Evolutionary conservation across 495 filamentous ascomycete genomes (phyloP).

Genomic region (Aspergillus ellipticus): DNA sequence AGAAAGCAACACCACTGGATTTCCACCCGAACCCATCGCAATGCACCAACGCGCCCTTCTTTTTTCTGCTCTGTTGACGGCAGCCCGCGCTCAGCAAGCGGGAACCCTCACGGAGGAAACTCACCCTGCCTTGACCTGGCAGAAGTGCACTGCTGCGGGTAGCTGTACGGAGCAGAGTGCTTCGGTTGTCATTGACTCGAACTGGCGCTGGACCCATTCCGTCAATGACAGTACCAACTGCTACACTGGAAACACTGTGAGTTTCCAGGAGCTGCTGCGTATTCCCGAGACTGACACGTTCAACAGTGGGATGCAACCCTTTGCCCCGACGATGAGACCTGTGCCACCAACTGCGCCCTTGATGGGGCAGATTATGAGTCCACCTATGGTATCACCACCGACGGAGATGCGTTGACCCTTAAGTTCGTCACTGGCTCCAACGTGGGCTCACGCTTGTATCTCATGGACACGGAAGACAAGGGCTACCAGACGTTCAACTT

Average conservation of each 20-base stretch:
- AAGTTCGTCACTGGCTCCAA: constrained; percentile 50
- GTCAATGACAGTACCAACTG: constrained; percentile 54
- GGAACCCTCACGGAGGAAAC: constrained; percentile 53
- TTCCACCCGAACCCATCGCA: constrained; percentile 14
- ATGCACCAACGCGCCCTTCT: constrained; percentile 36
- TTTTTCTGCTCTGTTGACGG: constrained; percentile 30
- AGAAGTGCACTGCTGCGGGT: constrained; percentile 48
- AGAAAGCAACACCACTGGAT: constrained; percentile 3
- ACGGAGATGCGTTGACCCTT: constrained; percentile 48
- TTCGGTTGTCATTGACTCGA: constrained; percentile 62
- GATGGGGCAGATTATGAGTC: constrained; percentile 56
- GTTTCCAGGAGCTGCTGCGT: not conserved
- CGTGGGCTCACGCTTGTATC: constrained; percentile 54
- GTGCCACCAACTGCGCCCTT: constrained; percentile 56
- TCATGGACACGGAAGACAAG: constrained; percentile 43
- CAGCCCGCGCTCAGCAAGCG: constrained; percentile 48
- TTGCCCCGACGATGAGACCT: constrained; percentile 51
- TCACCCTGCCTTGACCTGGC: constrained; percentile 58
- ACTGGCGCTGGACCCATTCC: constrained; percentile 61
- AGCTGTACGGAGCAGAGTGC: constrained; percentile 51
- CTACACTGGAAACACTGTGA: constrained; percentile 55
- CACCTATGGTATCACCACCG: constrained; percentile 51
- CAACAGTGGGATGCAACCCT: constrained; percentile 45
- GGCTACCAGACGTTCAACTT: constrained; percentile 57
- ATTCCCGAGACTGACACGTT: not conserved